A percentile compares a stretch with the other conserved stretches of the same genome.
Evolutionary conservation across 371 early-diverging fungal species (phyloP).

Genomic region (Mucor indicus): DNA sequence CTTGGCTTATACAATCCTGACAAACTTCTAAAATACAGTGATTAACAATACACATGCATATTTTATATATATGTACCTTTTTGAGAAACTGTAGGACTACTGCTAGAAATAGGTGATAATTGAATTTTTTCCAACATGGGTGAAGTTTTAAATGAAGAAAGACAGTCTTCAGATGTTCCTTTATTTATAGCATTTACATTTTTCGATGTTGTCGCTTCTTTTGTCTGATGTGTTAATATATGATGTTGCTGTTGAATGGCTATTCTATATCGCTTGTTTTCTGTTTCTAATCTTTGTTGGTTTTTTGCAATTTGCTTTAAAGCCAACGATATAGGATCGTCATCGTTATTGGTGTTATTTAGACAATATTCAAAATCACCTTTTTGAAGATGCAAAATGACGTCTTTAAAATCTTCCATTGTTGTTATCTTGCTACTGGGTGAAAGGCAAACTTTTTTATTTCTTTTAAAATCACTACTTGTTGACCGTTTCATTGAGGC

Average conservation of each 20-base stretch:
- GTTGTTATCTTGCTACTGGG: neutral
- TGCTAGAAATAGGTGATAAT: constrained; percentile 1
- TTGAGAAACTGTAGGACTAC: neutral
- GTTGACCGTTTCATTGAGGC: constrained; percentile 42
- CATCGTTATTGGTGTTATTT: neutral
- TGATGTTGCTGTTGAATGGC: constrained; percentile 42
- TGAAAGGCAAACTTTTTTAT: constrained; percentile 25
- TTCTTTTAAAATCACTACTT: constrained; percentile 22
- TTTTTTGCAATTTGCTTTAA: constrained; percentile 37
- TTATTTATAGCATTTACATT: constrained; percentile 3
- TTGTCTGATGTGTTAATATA: constrained; percentile 11
- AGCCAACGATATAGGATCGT: constrained; percentile 19
- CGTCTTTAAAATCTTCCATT: constrained; percentile 26
- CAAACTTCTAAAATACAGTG: constrained; percentile 18
- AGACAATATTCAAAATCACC: constrained; percentile 24
- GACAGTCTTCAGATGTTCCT: constrained; percentile 15
- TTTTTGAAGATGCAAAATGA: constrained; percentile 26
- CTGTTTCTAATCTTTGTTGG: constrained; percentile 38
- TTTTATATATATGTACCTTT: neutral
- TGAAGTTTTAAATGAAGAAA: constrained; percentile 14
- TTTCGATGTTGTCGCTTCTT: neutral
- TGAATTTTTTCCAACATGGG: constrained; percentile 21
- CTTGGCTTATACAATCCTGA: constrained; percentile 39
- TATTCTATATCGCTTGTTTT: constrained; percentile 35
- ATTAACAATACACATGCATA: neutral